Base-by-base conservation (phyloP, 2,329 filamentous ascomycete genomes). In the Paraphaeosphaeria sporulosa region DNA sequence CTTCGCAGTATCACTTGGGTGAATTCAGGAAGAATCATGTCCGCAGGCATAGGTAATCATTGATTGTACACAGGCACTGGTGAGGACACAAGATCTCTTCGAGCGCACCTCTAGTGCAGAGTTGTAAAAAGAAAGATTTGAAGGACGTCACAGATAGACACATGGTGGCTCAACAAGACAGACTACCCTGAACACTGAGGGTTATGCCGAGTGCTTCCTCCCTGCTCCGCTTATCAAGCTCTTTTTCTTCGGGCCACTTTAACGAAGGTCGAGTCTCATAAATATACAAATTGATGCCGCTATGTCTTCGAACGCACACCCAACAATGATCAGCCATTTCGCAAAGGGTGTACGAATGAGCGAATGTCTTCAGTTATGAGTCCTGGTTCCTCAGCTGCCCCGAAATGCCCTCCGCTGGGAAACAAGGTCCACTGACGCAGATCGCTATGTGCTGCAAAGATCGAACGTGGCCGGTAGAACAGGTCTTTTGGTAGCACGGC, bases 1-100 rank as follows among this genome's bases (percentile, higher is more conserved):
- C 66, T 9, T 65, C 62, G 30, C 70, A 75, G 48, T 74, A 69
- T 47, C 71, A 70, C 44, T 53, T 70, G 44, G 48, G 40, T 13
- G 50, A 58, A 23, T 56, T 60, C 43, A 27, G 40, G 47, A 59
- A 51, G 15, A 25, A 55, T 10, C 55, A 57, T 36, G 43, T 64
- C 15, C 52, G 55, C 19, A 47, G 32, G 23, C 44, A 59, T 17
- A 49, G 43, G 17, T 59, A 57, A 21, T 30, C n/a, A 34, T 44
- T 30, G 27, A 27, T 55, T 38, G 52, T 42, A 55, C 23, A 2
- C 30, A 17, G 13, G 42, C 52, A 55, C 52, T 46, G 52, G 52
- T 5, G 7, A 32, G 30, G 30, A 32, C 30, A 8, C 2, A 32
- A 27, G 3, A 27, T 27, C 25, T 27, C 25, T 27, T 27, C 25